Evolutionary conservation across 495 filamentous ascomycete species (phyloP), one percentile per base, ranked within the genome.

Genomic region (Aspergillus ellipticus): DNA sequence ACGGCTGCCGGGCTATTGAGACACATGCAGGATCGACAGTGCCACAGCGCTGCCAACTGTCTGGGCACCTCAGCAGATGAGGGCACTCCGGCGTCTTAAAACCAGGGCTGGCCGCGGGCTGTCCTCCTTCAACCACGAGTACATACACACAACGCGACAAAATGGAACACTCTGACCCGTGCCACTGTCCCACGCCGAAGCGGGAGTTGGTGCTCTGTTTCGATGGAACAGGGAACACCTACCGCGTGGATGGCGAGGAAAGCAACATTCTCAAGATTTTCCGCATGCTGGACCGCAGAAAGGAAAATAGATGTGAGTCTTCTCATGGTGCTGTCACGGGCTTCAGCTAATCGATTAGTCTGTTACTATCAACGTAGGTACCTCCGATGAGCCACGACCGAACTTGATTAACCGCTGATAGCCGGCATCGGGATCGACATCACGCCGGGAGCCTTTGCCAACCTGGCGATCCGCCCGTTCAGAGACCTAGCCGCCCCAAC

Each of bases 181-280:
- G 22, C 45, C 11, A 16, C 13, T 48, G 45, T 22, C 45, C 45
- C 8, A 10, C 45, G 4, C 45, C 45, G 22, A 31, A 26, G 11
- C 52, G 53, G 49, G 48, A 63, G 19, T 39, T 63, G 19, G 60
- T 74, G 11, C 58, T 74, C 19, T 74, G 71, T 50, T 74, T 74
- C 53, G 71, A 74, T 56, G 71, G 71, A 24, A 74, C 71, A 5
- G 69, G 67, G 8, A 71, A 74, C 24, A 60, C 56, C 10, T 72
- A 69, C 39, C 49, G 51, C 0, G 66, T 58, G 1, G 63, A 67
- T 42, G 47, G 54, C 9, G 35, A 42, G 0, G 67, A 71, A 42
- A 70, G 69, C 28, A 74, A 74, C 31, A 66, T 72, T 29, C 59
- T 74, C 11, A 74, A 74, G 54, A 59, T 74, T 3, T 69, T 64